Base-by-base conservation (phyloP, 1,284 basidiomycete genomes). In the Cryptococcus sp. region DNA sequence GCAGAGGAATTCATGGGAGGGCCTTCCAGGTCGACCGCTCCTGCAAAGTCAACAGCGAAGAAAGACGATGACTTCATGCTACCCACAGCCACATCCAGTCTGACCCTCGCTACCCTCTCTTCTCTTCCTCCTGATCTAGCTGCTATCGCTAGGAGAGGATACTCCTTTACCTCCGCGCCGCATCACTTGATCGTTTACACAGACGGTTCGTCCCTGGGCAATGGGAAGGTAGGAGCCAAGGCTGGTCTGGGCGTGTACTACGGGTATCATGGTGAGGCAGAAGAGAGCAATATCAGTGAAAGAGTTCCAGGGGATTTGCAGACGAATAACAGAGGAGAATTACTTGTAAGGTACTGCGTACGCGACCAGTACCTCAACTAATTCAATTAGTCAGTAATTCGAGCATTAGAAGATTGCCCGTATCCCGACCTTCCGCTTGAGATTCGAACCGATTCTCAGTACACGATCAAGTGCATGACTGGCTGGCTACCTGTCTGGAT, bases 321-420 rank as follows among this genome's bases (percentile, higher is more conserved):
- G 60, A 77, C 75, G 4, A 77, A 77, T 51, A 77, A 77, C 50
- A 61, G 75, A n/a, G 75, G 70, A 39, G 75, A 77, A 51, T 49
- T 77, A 13, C 59, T 76, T 14, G 73, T 76, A 24, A 52, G 69
- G 61, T 19, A 7, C 32, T 32, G 1, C 24, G n/a, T 41, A 21
- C 21, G 11, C 13, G 1, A n/a, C 9, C n/a, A 40, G 28, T 18
- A 10, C 24, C 19, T 36, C 21, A 13, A 21, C 50, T 54, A 18
- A 49, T 46, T 1, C 18, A 24, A 23, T 19, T 23, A 76, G 73
- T 67, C 74, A 13, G 73, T 76, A 24, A 72, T 76, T 34, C 57
- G 72, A 47, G 74, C 74, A 1, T 37, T 76, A 18, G 75, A 77
- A 56, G 57, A 53, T 16, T 72, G 72, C 51, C 74, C 74, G 3